Conservation (phyloP, 2,329 filamentous ascomycete genomes). For the Zasmidium citrigriseum region DNA sequence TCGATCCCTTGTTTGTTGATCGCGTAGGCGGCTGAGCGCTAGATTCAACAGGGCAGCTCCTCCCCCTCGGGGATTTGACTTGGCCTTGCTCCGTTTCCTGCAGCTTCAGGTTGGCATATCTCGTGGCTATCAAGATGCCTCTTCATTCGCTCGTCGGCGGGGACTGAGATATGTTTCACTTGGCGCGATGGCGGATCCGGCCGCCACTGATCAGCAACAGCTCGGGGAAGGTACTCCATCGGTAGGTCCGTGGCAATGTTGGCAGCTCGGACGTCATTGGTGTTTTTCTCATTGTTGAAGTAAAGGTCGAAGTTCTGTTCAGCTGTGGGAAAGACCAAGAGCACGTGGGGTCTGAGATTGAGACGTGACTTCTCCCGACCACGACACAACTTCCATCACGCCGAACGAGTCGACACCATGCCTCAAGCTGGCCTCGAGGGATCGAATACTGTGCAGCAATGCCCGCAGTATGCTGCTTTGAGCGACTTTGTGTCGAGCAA, state of each 20-base stretch:
- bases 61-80: neutral
- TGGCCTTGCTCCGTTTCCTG: neutral
- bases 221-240: conserved; percentile 3
- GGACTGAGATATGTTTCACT: conserved; percentile 12
- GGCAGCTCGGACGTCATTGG: conserved; percentile 1
- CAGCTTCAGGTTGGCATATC: neutral
- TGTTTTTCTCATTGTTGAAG: neutral
- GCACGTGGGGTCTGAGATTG: neutral
- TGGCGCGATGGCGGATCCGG: conserved; percentile 11
- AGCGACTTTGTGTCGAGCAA: conserved; percentile 12
- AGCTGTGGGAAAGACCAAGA: neutral
- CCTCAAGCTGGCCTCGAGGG: conserved; percentile 20
- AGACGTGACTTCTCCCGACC: neutral
- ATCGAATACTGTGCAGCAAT: conserved; percentile 17
- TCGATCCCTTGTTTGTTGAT: conserved; percentile 1
- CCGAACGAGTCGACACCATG: conserved; percentile 18
- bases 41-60: conserved; percentile 1
- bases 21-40: neutral
- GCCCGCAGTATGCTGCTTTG: conserved; percentile 16
- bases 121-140: conserved; percentile 9
- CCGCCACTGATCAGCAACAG: neutral
- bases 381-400: neutral
- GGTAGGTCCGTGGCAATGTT: conserved; percentile 11
- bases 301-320: neutral
- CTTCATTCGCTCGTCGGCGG: conserved; percentile 6